Percentiles rank a stretch among this genome's conserved stretches.
phyloP scores from a whole-genome alignment of 768 basidiomycete species.

The Amanita brunnescens region DNA sequence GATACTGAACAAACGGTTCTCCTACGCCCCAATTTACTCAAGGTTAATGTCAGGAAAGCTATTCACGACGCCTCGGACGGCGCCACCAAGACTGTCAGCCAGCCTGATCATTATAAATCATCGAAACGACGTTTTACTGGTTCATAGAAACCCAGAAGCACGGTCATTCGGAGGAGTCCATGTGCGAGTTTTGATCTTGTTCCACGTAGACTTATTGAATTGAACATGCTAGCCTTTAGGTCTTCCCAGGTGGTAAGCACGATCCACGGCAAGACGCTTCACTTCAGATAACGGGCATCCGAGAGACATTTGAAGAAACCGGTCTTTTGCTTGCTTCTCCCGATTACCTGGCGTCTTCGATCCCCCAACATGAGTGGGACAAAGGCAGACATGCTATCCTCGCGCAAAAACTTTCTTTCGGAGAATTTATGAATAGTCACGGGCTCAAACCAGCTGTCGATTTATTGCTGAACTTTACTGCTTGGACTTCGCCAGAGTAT shows the following conservation, averaged over 20 bases:
- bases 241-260: constrained; percentile 69
- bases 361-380: constrained; percentile 36
- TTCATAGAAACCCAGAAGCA: constrained; percentile 60
- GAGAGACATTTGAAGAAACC: constrained; percentile 74
- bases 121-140: constrained; percentile 60
- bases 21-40: too few relatives aligned
- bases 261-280: constrained; percentile 53
- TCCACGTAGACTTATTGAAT: background rate
- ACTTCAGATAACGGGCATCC: constrained; percentile 53
- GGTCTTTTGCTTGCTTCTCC: constrained; percentile 54
- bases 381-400: constrained; percentile 50
- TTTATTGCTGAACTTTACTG: constrained; percentile 57
- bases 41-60: background rate
- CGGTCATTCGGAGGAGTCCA: constrained; percentile 59
- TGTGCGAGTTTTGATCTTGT: constrained; percentile 30
- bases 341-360: constrained; percentile 8
- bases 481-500: constrained; percentile 63
- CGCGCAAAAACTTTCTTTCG: constrained; percentile 39
- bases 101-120: constrained; percentile 59
- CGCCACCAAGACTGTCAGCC: constrained; percentile 50
- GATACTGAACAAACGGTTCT: too few relatives aligned
- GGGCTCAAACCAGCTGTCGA: constrained; percentile 34
- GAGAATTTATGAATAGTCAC: constrained; percentile 40
- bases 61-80: background rate
- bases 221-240: constrained; percentile 34